Percentiles rank a stretch among this genome's conserved stretches.
Evolutionary conservation across 208 protist genomes (phyloP).

Genomic region (Acanthamoeba rhysodes): DNA sequence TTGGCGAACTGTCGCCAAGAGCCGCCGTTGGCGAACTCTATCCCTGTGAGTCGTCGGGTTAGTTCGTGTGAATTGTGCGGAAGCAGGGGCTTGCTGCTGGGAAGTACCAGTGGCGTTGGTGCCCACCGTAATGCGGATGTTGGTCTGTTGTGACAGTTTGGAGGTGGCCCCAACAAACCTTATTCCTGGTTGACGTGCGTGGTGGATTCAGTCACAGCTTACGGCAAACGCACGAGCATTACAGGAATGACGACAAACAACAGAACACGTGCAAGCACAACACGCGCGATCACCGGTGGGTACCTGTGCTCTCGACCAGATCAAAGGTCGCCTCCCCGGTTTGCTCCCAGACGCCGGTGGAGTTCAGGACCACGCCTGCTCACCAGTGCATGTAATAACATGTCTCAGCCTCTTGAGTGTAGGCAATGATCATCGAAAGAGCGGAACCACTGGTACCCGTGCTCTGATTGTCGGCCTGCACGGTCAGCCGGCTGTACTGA

Average conservation of each 20-base stretch:
- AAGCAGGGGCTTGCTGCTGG: not conserved
- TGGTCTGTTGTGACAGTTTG: not conserved
- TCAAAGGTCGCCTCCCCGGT: not conserved
- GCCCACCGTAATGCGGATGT: not conserved
- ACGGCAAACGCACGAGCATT: not conserved
- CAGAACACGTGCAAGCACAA: no score
- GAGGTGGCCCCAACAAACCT: not conserved
- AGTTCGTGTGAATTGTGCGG: not conserved
- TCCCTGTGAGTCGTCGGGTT: not conserved
- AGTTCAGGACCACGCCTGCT: slow-evolving; percentile 1
- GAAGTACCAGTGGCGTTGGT: not conserved
- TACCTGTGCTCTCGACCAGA: not conserved
- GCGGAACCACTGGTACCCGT: not conserved
- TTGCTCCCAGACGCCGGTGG: not conserved
- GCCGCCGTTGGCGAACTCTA: slow-evolving; percentile 11
- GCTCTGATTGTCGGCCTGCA: not conserved
- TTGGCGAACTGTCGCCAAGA: not conserved
- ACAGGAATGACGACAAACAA: no score
- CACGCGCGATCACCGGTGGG: no score
- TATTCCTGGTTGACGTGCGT: not conserved
- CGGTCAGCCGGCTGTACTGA: not conserved
- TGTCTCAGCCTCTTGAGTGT: no score
- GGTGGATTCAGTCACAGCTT: no score
- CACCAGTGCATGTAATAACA: no score
- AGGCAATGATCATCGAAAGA: no score